Base-by-base conservation (phyloP, 2,329 filamentous ascomycete species). In the Chrysoporthe puriensis region DNA sequence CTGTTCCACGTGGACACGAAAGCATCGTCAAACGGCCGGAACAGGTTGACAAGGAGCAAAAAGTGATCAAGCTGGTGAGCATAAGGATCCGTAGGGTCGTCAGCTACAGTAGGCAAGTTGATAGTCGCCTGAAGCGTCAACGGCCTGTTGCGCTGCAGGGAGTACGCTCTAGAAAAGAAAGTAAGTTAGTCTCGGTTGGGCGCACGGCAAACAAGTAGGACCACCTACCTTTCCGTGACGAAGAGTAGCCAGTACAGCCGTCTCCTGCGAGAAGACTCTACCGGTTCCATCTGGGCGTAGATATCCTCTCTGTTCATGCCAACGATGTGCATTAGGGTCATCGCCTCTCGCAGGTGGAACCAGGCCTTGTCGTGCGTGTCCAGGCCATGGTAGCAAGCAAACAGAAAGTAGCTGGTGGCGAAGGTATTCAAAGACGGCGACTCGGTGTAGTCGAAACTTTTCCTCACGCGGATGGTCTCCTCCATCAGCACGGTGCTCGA, bases 391-490 rank as follows among this genome's bases (percentile, higher is more conserved):
- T 90, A 88, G 67, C 89, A 90, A 48, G 87, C 90, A 73, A 92
- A 94, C 36, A 95, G 77, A 76, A 95, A 94, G 77, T 92, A 93
- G 64, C 90, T 93, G n/a, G 90, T 93, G 68, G 89, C 87, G 14
- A 92, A 77, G 57, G 81, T 85, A 72, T 88, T 87, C 68, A 86
- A 76, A 9, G 82, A 86, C 8, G 88, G 84, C 16, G 79, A 79
- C 63, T 87, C 86, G 43, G 86, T 80, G 70, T 88, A 87, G 68
- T 90, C 88, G 70, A 84, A 86, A 32, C 85, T 85, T 74, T 88
- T 89, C 66, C 88, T 84, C 4, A 90, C 87, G n/a, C 87, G 83
- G 18, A 89, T 76, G 1, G 86, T 84, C 77, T 94, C 91, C 61
- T 91, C 88, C 70, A 93, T 81, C 60, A 94, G 80, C 50, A 91